Evolutionary conservation across 441 rosid species (phyloP).

Genomic region (Mallotus repandus): DNA sequence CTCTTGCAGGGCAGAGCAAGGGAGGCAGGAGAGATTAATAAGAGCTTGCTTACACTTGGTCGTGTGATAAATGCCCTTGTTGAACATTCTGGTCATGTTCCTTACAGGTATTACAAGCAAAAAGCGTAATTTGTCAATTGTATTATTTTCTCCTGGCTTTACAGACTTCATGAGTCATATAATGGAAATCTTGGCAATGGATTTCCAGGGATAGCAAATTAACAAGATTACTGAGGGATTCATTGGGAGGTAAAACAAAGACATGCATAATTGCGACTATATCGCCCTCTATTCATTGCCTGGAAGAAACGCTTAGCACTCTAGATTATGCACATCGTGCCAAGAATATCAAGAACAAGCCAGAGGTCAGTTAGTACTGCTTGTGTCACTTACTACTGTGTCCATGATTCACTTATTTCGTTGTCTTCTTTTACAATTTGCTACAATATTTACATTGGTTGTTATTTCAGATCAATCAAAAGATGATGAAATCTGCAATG

Average conservation of each 20-base stretch:
- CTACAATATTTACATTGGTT: constrained; percentile 25
- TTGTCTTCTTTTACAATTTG: constrained; percentile 20
- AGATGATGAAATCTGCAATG: constrained; percentile 98
- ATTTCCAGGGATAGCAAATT: constrained; percentile 87
- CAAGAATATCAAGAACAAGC: constrained; percentile 94
- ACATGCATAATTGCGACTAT: constrained; percentile 96
- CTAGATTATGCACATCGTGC: constrained; percentile 98
- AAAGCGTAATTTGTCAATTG: not conserved
- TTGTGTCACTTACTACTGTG: constrained; percentile 10
- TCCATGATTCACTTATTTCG: not conserved
- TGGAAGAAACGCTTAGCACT: constrained; percentile 98
- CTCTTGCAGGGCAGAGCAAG: constrained; percentile 92
- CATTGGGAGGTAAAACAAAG: constrained; percentile 98
- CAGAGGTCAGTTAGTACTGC: constrained; percentile 59
- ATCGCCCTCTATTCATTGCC: constrained; percentile 87
- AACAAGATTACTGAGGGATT: constrained; percentile 94
- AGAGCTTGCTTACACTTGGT: constrained; percentile 98
- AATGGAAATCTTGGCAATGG: constrained; percentile 18
- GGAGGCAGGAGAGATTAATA: constrained; percentile 99
- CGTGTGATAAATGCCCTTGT: constrained; percentile 97
- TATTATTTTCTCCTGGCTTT: constrained; percentile 14
- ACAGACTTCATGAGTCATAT: constrained; percentile 5
- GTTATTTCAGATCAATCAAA: constrained; percentile 78
- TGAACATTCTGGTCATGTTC: constrained; percentile 97
- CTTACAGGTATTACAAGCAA: constrained; percentile 61